Percentiles rank a stretch among this genome's conserved stretches.
Conservation (phyloP, 768 basidiomycete genomes). For the Cubamyces sp. region DNA sequence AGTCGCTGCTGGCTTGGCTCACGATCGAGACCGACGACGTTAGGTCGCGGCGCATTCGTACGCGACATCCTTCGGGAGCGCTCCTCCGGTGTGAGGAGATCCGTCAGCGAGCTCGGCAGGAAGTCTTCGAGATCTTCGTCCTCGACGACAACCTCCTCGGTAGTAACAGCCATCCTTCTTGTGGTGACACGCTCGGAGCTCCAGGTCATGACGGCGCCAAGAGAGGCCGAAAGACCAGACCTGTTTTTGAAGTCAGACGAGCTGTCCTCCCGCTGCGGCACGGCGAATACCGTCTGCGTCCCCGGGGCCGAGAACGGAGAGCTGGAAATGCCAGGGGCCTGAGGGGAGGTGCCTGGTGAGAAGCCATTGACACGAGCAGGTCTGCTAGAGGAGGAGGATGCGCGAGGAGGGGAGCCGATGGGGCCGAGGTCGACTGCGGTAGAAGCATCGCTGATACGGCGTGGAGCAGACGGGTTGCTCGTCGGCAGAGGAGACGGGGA, state of each 20-base stretch:
- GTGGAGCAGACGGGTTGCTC: constrained; percentile 53
- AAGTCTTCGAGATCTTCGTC: constrained; percentile 89
- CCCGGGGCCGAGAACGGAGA: constrained; percentile 84
- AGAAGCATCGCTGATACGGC: constrained; percentile 45
- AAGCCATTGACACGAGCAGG: constrained; percentile 47
- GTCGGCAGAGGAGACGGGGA: constrained; percentile 57
- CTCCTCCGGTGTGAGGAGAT: constrained; percentile 89
- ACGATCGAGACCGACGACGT: constrained; percentile 23
- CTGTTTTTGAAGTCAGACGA: constrained; percentile 43
- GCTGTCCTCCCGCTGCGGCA: constrained; percentile 34
- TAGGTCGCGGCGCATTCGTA: constrained; percentile 51
- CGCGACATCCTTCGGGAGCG: constrained; percentile 80
- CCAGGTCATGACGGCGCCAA: constrained; percentile 60
- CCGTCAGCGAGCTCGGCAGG: constrained; percentile 84
- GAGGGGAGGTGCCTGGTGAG: constrained; percentile 66
- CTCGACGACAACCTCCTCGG: constrained; percentile 50
- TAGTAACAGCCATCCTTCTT: constrained; percentile 22
- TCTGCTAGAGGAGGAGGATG: constrained; percentile 40
- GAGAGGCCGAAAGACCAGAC: constrained; percentile 63
- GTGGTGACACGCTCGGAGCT: constrained; percentile 27
- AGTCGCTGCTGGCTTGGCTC: constrained; percentile 30
- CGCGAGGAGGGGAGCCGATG: constrained; percentile 77
- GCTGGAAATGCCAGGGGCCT: constrained; percentile 45
- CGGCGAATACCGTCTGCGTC: constrained; percentile 57
- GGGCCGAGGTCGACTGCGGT: constrained; percentile 70